Evolutionary conservation across 2,329 filamentous ascomycete species (phyloP).

Genomic region (Zasmidium cellare): DNA sequence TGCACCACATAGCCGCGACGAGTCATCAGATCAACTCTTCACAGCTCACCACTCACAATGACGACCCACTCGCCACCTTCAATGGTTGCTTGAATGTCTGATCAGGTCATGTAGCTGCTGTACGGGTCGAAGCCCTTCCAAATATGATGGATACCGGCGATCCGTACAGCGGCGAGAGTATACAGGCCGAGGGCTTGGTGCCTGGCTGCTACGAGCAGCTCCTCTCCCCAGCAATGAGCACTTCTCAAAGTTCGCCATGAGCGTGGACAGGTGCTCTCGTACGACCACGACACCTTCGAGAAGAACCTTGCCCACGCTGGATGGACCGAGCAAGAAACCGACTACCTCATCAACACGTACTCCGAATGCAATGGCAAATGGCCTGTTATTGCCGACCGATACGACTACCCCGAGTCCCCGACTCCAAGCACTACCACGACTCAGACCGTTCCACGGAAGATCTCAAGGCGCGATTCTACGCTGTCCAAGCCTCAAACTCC

Average conservation of each 20-base stretch:
- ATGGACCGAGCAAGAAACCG: conserved; percentile 92
- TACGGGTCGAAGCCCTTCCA: neutral
- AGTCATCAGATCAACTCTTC: too few species aligned
- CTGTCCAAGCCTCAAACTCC: conserved; percentile 79
- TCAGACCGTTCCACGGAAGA: conserved; percentile 74
- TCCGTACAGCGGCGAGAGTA: neutral
- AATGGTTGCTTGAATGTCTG: too few species aligned
- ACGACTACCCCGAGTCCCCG: conserved; percentile 50
- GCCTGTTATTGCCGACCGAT: conserved; percentile 89
- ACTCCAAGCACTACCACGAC: too few species aligned
- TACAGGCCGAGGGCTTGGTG: conserved; percentile 8
- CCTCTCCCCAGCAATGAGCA: neutral
- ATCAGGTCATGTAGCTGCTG: neutral
- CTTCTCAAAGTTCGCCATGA: conserved; percentile 88
- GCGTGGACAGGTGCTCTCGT: conserved; percentile 75
- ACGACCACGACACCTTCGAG: conserved; percentile 85
- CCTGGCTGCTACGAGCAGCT: conserved; percentile 31
- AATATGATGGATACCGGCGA: neutral
- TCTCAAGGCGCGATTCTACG: conserved; percentile 87
- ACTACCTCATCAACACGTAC: conserved; percentile 77
- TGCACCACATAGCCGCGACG: too few species aligned
- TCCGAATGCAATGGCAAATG: conserved; percentile 84
- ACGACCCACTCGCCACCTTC: too few species aligned
- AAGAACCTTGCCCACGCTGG: conserved; percentile 66
- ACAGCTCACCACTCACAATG: too few species aligned